Conservation (phyloP, 208 protist genomes). For the Leishmania lainsoni region DNA sequence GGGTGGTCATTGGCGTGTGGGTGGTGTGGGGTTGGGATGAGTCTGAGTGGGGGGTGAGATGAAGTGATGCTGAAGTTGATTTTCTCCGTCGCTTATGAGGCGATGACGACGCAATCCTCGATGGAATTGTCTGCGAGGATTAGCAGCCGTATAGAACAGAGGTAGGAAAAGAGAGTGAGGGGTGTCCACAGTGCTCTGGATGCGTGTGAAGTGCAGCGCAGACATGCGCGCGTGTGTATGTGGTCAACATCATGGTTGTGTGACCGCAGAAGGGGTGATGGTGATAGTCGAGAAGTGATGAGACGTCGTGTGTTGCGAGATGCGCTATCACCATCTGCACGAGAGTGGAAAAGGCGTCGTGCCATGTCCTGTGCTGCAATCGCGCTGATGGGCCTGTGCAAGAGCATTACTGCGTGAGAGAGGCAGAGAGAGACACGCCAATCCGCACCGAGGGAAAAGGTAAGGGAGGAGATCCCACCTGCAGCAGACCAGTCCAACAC, state of each 20-base stretch:
- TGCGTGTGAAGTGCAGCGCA: background rate
- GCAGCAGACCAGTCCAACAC: background rate
- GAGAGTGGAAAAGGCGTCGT: background rate
- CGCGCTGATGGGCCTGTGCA: background rate
- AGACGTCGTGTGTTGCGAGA: background rate
- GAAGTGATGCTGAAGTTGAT: background rate
- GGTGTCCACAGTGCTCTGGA: background rate
- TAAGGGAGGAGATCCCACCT: background rate
- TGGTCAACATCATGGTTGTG: background rate
- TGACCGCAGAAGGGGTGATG: background rate
- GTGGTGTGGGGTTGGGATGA: background rate
- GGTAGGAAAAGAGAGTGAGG: background rate
- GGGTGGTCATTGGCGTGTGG: slow-evolving; percentile 31
- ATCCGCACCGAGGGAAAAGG: background rate
- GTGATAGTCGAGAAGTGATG: background rate
- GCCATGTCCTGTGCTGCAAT: background rate
- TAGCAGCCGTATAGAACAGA: background rate
- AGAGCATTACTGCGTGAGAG: background rate
- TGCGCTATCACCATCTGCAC: background rate
- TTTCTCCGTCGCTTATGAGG: background rate
- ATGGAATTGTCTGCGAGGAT: background rate
- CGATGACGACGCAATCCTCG: background rate
- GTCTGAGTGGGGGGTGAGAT: background rate
- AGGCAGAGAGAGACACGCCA: background rate
- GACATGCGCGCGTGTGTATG: background rate